phyloP scores from a whole-genome alignment of 2,329 filamentous ascomycete genomes.

The Xylaria sp. region DNA sequence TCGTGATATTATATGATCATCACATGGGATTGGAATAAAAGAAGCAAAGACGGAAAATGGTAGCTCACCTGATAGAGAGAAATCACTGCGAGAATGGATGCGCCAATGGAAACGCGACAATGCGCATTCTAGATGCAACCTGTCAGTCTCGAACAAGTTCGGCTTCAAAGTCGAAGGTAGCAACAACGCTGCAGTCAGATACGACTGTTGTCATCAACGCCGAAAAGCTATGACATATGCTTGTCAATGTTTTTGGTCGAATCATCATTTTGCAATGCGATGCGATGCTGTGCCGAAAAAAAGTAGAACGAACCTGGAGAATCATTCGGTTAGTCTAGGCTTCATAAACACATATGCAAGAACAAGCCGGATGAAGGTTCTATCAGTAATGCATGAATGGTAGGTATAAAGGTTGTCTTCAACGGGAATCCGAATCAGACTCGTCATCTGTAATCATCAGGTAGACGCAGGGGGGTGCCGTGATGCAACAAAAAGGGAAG shows the following conservation, averaged over 20 bases:
- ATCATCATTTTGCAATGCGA: conserved; percentile 63
- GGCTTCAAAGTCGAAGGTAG: conserved; percentile 1
- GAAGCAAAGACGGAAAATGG: conserved; percentile 7
- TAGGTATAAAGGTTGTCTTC: conserved; percentile 53
- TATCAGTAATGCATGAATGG: conserved; percentile 51
- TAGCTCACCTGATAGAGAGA: conserved; percentile 18
- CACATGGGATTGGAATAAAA: conserved; percentile 40
- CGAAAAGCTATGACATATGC: conserved; percentile 88
- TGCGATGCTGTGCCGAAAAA: neutral
- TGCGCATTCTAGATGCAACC: conserved; percentile 10
- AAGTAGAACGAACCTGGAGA: conserved; percentile 16
- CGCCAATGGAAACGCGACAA: neutral
- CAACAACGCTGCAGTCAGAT: conserved; percentile 37
- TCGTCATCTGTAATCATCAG: conserved; percentile 57
- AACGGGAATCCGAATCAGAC: conserved; percentile 60
- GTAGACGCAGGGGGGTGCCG: conserved; percentile 31
- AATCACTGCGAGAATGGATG: neutral
- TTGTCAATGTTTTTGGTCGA: conserved; percentile 77
- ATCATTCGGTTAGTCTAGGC: conserved; percentile 10
- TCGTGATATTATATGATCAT: conserved; percentile 76
- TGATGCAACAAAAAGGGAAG: neutral
- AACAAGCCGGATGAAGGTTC: conserved; percentile 5
- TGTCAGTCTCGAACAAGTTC: conserved; percentile 28
- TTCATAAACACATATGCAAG: neutral
- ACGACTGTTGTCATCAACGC: conserved; percentile 46